These are phyloP conservation scores for Russula earlei DNA, from an alignment of 768 basidiomycete species.

Conservation along the genomic window DNA sequence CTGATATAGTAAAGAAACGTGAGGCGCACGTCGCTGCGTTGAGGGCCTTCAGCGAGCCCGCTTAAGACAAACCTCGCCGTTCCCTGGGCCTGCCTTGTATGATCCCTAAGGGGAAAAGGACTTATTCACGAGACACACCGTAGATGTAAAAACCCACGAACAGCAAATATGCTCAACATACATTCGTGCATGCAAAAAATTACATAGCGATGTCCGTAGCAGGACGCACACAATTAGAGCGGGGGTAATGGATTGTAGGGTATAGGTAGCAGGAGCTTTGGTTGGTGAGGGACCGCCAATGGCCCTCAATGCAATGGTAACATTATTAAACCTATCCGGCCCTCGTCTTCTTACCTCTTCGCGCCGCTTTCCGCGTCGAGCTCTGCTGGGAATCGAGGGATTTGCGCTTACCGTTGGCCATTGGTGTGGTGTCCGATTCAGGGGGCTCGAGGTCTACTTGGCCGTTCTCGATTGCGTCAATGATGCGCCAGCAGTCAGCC, in stretches of 20 bases:
- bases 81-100: not conserved
- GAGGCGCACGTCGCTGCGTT: constrained; percentile 40
- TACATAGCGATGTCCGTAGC: not conserved
- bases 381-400: not conserved
- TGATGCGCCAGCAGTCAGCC: constrained; percentile 47
- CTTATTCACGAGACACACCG: not conserved
- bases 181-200: not conserved
- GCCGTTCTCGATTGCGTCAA: constrained; percentile 31
- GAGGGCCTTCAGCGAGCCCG: constrained; percentile 19
- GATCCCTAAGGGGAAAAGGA: not conserved
- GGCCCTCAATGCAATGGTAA: too few species aligned
- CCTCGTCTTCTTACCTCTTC: not conserved
- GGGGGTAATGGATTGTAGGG: not conserved
- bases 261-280: not conserved
- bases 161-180: not conserved
- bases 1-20: constrained; percentile 45
- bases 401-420: not conserved
- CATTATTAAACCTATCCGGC: too few species aligned
- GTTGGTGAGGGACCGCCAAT: not conserved
- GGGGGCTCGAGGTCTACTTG: constrained; percentile 1
- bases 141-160: not conserved
- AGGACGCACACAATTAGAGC: not conserved
- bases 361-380: not conserved
- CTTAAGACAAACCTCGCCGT: not conserved
- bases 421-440: not conserved